Conservation (phyloP, 2,329 filamentous ascomycete genomes). For the Rhinocladiella similis region DNA sequence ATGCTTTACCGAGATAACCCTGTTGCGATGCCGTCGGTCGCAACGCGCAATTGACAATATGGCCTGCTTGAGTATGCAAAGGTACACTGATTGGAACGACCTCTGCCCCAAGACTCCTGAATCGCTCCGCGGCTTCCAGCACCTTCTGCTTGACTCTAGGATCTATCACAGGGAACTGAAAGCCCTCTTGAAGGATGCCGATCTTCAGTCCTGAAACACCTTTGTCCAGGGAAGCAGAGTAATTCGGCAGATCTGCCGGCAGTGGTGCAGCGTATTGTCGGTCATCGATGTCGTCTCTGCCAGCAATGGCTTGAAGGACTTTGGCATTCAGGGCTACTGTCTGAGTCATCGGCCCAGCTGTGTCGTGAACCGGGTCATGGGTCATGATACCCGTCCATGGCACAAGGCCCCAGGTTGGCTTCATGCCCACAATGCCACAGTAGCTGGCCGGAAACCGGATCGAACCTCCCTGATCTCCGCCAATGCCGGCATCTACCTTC, state of each 20-base stretch:
- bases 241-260: conserved; percentile 1
- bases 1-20: conserved; percentile 5
- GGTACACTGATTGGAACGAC: conserved; percentile 55
- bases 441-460: conserved; percentile 44
- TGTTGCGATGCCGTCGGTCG: conserved; percentile 3
- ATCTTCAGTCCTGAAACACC: conserved; percentile 39
- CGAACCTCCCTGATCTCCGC: conserved; percentile 37
- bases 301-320: conserved; percentile 45
- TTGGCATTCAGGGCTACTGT: conserved; percentile 41
- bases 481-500: conserved; percentile 32
- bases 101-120: conserved; percentile 49
- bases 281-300: conserved; percentile 48
- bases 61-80: conserved; percentile 29
- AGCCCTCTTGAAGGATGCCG: conserved; percentile 49
- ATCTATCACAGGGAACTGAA: conserved; percentile 42
- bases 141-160: conserved; percentile 46
- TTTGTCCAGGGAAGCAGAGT: conserved; percentile 14
- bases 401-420: conserved; percentile 51
- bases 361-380: conserved; percentile 51
- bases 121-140: conserved; percentile 41
- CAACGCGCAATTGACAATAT: conserved; percentile 44
- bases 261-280: conserved; percentile 33
- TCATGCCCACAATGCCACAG: conserved; percentile 50
- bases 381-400: conserved; percentile 50
- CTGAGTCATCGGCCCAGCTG: conserved; percentile 44